A percentile compares a stretch with the other conserved stretches of the same genome.
Conservation (phyloP, 2,329 filamentous ascomycete genomes). For the Trichoderma aggressivum region DNA sequence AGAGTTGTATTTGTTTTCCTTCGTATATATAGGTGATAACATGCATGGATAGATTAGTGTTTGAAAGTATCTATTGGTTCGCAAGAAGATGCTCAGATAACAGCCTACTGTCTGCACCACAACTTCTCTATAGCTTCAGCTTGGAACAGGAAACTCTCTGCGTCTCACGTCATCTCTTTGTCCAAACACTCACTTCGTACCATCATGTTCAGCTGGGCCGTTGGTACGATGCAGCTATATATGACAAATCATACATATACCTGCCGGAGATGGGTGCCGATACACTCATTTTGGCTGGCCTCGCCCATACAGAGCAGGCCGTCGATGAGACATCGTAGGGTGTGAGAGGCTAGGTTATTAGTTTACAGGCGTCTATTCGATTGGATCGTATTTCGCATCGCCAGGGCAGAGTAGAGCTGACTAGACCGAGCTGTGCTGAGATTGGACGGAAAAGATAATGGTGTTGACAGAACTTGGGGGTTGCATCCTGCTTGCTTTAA, state of each 20-base stretch:
- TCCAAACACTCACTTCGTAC: neutral
- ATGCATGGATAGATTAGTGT: neutral
- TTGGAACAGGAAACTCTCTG: neutral
- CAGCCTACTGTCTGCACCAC: neutral
- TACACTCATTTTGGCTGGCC: neutral
- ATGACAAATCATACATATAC: accelerated
- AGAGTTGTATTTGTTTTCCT: neutral
- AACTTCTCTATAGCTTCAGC: neutral
- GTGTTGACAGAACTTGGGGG: neutral
- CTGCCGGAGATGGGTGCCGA: neutral
- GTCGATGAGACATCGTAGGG: neutral
- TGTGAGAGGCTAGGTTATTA: neutral
- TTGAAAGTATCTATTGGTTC: neutral
- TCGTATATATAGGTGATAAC: neutral
- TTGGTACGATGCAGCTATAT: neutral
- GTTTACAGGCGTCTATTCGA: neutral
- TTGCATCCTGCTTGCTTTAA: neutral
- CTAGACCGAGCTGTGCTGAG: neutral
- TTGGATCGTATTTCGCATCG: neutral
- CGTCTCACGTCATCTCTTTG: neutral
- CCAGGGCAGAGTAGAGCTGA: neutral
- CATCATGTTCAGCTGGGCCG: neutral
- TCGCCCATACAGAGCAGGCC: neutral
- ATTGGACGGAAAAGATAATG: neutral
- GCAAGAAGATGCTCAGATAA: neutral